These are phyloP conservation scores for Neoboletus subvelutipes DNA, from an alignment of 768 basidiomycete genomes.

Conservation along the genomic window DNA sequence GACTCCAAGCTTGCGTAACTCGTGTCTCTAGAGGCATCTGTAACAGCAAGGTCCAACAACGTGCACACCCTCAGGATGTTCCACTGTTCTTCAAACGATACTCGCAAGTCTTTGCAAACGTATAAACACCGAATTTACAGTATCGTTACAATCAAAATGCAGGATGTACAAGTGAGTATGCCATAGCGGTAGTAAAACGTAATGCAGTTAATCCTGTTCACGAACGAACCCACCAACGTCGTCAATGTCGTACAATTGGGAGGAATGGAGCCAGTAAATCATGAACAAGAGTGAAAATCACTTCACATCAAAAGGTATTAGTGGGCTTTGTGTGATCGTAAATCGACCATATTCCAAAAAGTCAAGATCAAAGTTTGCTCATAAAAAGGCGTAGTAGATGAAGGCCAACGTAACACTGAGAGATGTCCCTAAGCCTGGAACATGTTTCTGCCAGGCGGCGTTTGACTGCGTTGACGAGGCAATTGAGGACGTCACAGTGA, in stretches of 20 bases:
- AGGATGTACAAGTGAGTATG: slow-evolving; percentile 25
- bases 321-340: slow-evolving; percentile 5
- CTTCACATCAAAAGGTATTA: slow-evolving; percentile 12
- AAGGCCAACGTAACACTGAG: slow-evolving; percentile 18
- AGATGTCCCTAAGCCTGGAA: slow-evolving; percentile 12
- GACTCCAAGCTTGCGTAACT: background rate
- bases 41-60: background rate
- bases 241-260: slow-evolving; percentile 17
- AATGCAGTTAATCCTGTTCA: slow-evolving; percentile 11
- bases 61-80: background rate
- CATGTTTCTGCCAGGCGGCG: slow-evolving; percentile 28
- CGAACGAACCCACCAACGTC: slow-evolving; percentile 15
- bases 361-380: slow-evolving; percentile 7
- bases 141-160: slow-evolving; percentile 26
- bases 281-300: slow-evolving; percentile 21
- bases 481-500: slow-evolving; percentile 3
- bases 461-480: slow-evolving; percentile 18
- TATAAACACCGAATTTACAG: background rate
- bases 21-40: background rate
- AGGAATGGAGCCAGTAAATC: slow-evolving; percentile 1
- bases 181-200: slow-evolving; percentile 7
- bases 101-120: background rate
- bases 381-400: slow-evolving; percentile 21
- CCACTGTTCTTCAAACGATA: slow-evolving; percentile 13
- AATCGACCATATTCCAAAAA: slow-evolving; percentile 12